A percentile compares a stretch with the other conserved stretches of the same genome.
These are phyloP conservation scores for Phlegmacium glaucopus DNA, from an alignment of 768 basidiomycete genomes.

Conservation along the genomic window DNA sequence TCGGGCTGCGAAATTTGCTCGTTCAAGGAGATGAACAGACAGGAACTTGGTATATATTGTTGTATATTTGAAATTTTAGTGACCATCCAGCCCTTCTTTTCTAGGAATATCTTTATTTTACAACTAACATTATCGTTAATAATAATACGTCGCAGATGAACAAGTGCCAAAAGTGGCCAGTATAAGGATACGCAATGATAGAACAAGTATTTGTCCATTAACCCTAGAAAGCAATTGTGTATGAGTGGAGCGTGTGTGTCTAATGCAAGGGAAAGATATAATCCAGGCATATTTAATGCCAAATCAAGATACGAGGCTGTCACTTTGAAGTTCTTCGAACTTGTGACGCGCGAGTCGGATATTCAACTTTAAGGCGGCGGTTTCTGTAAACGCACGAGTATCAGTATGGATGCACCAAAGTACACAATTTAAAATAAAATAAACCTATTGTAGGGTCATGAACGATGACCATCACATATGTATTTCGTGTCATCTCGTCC, in stretches of 20 bases:
- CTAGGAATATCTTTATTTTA: no score
- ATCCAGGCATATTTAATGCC: background rate
- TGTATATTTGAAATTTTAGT: background rate
- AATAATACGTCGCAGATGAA: no score
- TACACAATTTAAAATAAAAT: slow-evolving; percentile 13
- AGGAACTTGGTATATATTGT: background rate
- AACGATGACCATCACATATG: slow-evolving; percentile 87
- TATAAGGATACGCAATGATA: background rate
- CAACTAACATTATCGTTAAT: no score
- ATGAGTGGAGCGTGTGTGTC: background rate
- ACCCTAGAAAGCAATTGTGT: background rate
- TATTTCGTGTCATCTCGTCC: slow-evolving; percentile 90
- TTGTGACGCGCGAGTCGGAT: slow-evolving; percentile 82
- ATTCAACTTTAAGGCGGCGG: slow-evolving; percentile 84
- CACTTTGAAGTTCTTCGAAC: slow-evolving; percentile 86
- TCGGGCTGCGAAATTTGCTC: slow-evolving; percentile 23
- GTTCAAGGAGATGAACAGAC: background rate
- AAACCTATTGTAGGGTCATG: slow-evolving; percentile 86
- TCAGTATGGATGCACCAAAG: background rate
- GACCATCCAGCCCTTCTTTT: background rate
- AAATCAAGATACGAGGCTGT: slow-evolving; percentile 44
- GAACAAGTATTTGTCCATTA: background rate
- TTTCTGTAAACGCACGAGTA: slow-evolving; percentile 49
- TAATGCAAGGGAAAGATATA: slow-evolving; percentile 3
- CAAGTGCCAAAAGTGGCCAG: no score